Evolutionary conservation across 2,329 filamentous ascomycete species (phyloP).

Genomic region (Cercospora sp.): DNA sequence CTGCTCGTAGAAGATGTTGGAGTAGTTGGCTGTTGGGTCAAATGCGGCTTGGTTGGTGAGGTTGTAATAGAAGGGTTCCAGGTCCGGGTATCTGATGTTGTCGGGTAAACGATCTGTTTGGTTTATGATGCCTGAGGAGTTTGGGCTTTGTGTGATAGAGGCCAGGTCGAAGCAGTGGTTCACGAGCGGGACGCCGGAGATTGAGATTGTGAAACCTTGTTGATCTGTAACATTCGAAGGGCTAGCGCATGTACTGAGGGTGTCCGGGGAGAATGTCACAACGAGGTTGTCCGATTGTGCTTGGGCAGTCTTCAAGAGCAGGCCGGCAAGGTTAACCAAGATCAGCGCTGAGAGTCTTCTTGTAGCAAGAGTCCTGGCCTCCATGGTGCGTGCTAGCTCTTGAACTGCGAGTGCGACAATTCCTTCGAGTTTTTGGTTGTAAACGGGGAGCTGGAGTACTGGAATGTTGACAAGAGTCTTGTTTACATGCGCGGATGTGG

Average conservation of each 20-base stretch:
- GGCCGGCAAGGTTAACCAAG: too few species aligned
- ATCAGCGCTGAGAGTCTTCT: too few species aligned
- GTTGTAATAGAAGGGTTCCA: background rate
- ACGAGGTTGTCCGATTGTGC: background rate
- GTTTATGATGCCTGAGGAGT: background rate
- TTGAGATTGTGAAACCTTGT: background rate
- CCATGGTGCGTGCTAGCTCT: too few species aligned
- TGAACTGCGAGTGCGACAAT: too few species aligned
- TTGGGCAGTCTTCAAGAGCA: too few species aligned
- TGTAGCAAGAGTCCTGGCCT: too few species aligned
- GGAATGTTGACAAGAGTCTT: too few species aligned
- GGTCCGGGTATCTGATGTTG: background rate
- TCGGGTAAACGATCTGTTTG: background rate
- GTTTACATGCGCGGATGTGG: too few species aligned
- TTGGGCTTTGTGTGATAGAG: background rate
- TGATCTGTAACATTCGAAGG: background rate
- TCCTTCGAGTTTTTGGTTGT: too few species aligned
- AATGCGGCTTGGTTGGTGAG: background rate
- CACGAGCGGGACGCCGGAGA: background rate
- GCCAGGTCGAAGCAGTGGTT: background rate
- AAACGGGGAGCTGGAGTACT: too few species aligned
- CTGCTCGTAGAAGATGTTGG: background rate
- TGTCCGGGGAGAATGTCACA: background rate
- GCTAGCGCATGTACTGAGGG: background rate
- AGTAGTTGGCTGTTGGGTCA: background rate